A percentile compares a stretch with the other conserved stretches of the same genome.
Conservation (phyloP, 768 basidiomycete genomes). For the Leccinum broughii region DNA sequence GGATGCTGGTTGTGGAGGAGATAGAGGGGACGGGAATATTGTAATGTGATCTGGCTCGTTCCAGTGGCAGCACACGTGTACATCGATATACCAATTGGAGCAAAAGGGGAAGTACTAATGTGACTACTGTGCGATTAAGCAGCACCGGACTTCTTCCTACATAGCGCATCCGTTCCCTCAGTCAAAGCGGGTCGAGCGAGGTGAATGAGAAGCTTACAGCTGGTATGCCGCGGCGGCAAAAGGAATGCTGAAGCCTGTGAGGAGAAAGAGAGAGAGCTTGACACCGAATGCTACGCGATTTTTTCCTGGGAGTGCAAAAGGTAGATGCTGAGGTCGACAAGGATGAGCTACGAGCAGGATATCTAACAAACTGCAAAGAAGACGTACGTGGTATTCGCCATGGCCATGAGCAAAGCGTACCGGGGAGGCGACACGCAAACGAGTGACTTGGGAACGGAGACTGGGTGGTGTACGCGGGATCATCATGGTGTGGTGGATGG, state of each 20-base stretch:
- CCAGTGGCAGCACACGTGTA: conserved; percentile 6
- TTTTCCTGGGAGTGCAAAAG: conserved; percentile 53
- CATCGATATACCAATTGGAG: conserved; percentile 1
- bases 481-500: conserved; percentile 34
- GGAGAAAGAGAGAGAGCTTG: conserved; percentile 40
- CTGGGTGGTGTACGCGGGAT: conserved; percentile 44
- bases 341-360: conserved; percentile 10
- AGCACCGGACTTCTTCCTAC: conserved; percentile 43
- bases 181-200: not conserved
- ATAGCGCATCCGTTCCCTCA: not conserved
- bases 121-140: conserved; percentile 19
- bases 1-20: conserved; percentile 30
- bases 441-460: conserved; percentile 41
- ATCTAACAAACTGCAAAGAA: not conserved
- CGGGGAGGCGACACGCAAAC: conserved; percentile 25
- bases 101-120: not conserved
- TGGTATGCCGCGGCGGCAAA: conserved; percentile 63
- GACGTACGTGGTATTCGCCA: conserved; percentile 51
- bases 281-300: conserved; percentile 47
- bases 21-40: conserved; percentile 19
- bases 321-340: conserved; percentile 46
- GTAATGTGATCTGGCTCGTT: conserved; percentile 10
- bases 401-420: conserved; percentile 53
- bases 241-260: conserved; percentile 64
- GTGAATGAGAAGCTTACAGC: conserved; percentile 47